Conservation (phyloP, 176 grass and related monocot species). For the Thalia dealbata region DNA sequence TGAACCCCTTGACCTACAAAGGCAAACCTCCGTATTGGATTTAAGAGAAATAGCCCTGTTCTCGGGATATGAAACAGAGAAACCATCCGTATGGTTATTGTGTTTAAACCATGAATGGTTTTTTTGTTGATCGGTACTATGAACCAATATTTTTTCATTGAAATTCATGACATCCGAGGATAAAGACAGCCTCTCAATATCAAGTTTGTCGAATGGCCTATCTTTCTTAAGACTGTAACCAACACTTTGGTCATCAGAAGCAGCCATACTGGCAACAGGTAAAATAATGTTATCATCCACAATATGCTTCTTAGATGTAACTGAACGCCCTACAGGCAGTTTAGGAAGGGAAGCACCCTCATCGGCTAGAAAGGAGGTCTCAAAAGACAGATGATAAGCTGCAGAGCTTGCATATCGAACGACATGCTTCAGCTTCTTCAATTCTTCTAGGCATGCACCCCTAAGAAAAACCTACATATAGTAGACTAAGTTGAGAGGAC, state of each 20-base stretch:
- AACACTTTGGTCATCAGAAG: constrained; percentile 20
- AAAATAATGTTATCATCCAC: constrained; percentile 13
- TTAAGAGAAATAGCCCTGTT: constrained; percentile 4
- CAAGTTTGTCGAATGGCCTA: constrained; percentile 27
- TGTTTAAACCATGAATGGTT: constrained; percentile 7
- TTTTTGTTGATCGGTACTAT: constrained; percentile 1
- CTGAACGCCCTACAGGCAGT: constrained; percentile 29
- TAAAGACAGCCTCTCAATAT: constrained; percentile 23
- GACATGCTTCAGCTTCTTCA: constrained; percentile 71
- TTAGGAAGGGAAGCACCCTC: constrained; percentile 62
- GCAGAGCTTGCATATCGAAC: constrained; percentile 71
- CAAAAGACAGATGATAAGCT: constrained; percentile 76
- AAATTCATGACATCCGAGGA: neutral
- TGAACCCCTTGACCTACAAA: neutral
- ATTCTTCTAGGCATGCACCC: constrained; percentile 48
- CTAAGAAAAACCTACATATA: constrained; percentile 55
- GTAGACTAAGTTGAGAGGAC: neutral
- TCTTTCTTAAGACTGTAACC: constrained; percentile 31
- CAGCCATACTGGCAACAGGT: constrained; percentile 15
- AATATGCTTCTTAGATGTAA: constrained; percentile 25
- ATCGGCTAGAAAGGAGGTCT: constrained; percentile 79
- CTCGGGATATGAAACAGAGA: constrained; percentile 18
- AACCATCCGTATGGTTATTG: constrained; percentile 10
- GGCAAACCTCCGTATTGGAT: neutral
- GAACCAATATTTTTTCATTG: neutral